phyloP scores from a whole-genome alignment of 768 basidiomycete genomes.

The Trichaptum fuscoviolaceum region DNA sequence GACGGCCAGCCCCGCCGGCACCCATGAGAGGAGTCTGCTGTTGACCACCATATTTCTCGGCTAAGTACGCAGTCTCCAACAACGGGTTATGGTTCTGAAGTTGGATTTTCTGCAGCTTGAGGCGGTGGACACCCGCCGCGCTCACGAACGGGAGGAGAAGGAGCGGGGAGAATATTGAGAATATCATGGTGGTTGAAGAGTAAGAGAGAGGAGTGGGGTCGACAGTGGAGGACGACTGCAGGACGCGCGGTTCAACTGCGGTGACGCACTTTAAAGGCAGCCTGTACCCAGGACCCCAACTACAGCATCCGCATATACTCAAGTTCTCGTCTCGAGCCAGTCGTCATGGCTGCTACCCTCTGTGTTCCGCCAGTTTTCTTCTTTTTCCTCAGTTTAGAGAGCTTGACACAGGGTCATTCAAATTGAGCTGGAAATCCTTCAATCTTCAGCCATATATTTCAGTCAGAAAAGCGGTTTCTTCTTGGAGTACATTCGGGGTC shows the following conservation, averaged over 20 bases:
- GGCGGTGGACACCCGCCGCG: conserved; percentile 62
- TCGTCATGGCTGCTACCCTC: neutral
- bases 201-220: conserved; percentile 7
- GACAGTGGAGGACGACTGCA: neutral
- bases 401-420: neutral
- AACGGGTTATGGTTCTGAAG: conserved; percentile 53
- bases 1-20: conserved; percentile 67
- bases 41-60: conserved; percentile 86
- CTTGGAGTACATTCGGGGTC: too few species aligned
- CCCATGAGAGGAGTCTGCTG: conserved; percentile 63
- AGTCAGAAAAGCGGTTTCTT: too few species aligned
- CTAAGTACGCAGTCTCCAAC: conserved; percentile 78
- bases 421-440: neutral
- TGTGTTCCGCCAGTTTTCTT: neutral
- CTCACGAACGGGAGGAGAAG: conserved; percentile 42
- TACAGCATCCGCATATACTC: neutral
- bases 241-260: conserved; percentile 5
- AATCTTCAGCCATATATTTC: too few species aligned
- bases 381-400: neutral
- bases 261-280: conserved; percentile 2
- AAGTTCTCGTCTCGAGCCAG: neutral
- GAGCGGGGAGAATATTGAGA: conserved; percentile 36
- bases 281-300: neutral
- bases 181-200: conserved; percentile 30
- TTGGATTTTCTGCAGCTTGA: conserved; percentile 86